Evolutionary conservation across 2,329 filamentous ascomycete species (phyloP).

Genomic region (Ceratocystis huliohia): DNA sequence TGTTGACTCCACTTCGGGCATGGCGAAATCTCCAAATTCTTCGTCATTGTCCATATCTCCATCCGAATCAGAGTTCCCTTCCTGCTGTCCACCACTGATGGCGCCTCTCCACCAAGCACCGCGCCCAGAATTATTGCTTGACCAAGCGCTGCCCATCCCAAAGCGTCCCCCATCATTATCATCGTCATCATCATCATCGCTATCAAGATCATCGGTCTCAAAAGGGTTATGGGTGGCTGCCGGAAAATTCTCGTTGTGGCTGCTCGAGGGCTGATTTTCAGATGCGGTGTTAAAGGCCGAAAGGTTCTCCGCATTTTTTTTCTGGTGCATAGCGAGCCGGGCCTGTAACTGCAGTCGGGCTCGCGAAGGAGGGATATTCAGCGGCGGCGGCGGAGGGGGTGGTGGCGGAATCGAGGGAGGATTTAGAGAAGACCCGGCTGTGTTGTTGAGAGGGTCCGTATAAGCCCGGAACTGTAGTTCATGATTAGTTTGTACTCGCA

Average conservation of each 20-base stretch:
- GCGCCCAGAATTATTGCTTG: constrained; percentile 25
- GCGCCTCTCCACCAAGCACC: constrained; percentile 40
- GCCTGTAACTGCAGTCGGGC: constrained; percentile 85
- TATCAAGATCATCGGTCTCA: constrained; percentile 39
- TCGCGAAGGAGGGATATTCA: constrained; percentile 76
- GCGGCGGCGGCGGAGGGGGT: constrained; percentile 57
- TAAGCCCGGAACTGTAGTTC: constrained; percentile 44
- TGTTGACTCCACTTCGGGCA: constrained; percentile 40
- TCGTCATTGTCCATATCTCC: constrained; percentile 45
- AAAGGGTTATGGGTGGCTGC: constrained; percentile 38
- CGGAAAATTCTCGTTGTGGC: constrained; percentile 17
- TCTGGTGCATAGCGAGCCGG: constrained; percentile 62
- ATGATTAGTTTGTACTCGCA: constrained; percentile 20
- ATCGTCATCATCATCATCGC: constrained; percentile 44
- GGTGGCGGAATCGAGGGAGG: constrained; percentile 49
- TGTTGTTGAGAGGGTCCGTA: constrained; percentile 41
- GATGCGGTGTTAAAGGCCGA: constrained; percentile 34
- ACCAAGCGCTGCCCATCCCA: constrained; percentile 20
- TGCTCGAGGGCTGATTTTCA: constrained; percentile 23
- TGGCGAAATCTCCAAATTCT: constrained; percentile 56
- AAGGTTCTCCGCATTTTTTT: constrained; percentile 41
- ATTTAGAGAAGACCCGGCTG: constrained; percentile 35
- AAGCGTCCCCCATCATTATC: constrained; percentile 31
- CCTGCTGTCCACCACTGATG: constrained; percentile 32
- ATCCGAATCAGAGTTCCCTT: constrained; percentile 34